phyloP scores from a whole-genome alignment of 352 stramenopile species.

The Phytophthora fragariae region DNA sequence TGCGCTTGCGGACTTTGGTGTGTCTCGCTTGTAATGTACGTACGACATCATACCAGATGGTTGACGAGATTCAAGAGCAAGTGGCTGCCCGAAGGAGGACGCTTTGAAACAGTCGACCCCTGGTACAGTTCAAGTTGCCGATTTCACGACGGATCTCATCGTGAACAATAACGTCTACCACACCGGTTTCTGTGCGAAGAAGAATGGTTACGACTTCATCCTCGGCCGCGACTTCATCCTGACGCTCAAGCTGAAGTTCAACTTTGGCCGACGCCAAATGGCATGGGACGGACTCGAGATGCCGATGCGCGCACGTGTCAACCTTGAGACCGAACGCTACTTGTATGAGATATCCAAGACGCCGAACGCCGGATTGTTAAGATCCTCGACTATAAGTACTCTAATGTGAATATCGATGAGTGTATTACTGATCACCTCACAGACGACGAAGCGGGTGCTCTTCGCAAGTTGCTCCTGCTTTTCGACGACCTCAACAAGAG shows the following conservation, averaged over 20 bases:
- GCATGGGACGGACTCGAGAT: not conserved
- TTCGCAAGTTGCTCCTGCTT: not conserved
- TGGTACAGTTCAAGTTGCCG: not conserved
- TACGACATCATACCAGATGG: not conserved
- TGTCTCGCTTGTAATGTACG: not conserved
- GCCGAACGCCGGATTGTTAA: not conserved
- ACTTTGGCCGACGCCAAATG: not conserved
- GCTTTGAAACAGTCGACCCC: not conserved
- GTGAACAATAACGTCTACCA: not conserved
- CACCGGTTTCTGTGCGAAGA: not conserved
- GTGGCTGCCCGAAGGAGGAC: not conserved
- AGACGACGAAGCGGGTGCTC: not conserved
- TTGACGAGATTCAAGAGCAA: not conserved
- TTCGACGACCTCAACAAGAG: not conserved
- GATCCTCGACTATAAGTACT: not conserved
- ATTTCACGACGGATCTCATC: not conserved
- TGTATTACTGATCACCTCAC: not conserved
- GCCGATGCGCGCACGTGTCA: not conserved
- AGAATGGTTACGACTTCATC: not conserved
- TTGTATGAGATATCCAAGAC: not conserved
- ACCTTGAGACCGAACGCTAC: not conserved
- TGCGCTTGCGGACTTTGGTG: not conserved
- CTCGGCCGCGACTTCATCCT: not conserved
- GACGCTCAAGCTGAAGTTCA: not conserved
- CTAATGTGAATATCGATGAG: not conserved